Percentiles rank a stretch among this genome's conserved stretches.
These are phyloP conservation scores for Byssothecium circinans DNA, from an alignment of 2,329 filamentous ascomycete species.

Conservation along the genomic window DNA sequence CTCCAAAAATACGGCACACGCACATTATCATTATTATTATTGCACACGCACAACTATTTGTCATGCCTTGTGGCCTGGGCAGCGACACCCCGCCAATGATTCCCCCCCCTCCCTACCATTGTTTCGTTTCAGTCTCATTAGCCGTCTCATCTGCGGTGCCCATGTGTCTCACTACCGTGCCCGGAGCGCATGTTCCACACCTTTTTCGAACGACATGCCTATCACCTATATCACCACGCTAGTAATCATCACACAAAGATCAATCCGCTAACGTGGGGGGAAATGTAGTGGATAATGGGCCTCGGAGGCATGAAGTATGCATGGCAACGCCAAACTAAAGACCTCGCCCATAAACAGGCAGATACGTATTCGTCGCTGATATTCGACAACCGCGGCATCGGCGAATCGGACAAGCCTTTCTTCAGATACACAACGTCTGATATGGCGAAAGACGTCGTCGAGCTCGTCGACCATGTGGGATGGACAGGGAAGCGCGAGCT, in stretches of 20 bases:
- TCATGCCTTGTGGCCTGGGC: slow-evolving; percentile 17
- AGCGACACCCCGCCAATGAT: slow-evolving; percentile 15
- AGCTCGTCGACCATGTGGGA: slow-evolving; percentile 68
- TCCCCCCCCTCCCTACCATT: slow-evolving; percentile 14
- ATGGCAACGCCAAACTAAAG: slow-evolving; percentile 82
- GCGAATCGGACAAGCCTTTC: slow-evolving; percentile 74
- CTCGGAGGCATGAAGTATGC: slow-evolving; percentile 68
- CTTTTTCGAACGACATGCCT: slow-evolving; percentile 17
- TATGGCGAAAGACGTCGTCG: slow-evolving; percentile 78
- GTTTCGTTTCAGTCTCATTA: slow-evolving; percentile 44
- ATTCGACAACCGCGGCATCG: slow-evolving; percentile 84
- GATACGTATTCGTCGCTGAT: slow-evolving; percentile 73
- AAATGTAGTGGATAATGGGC: slow-evolving; percentile 73
- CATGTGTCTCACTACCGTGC: slow-evolving; percentile 29
- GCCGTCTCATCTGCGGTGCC: slow-evolving; percentile 34
- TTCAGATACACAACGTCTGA: slow-evolving; percentile 78
- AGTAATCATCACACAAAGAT: no score
- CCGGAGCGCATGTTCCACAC: slow-evolving; percentile 20
- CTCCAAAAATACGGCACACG: not conserved
- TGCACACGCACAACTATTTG: slow-evolving; percentile 18
- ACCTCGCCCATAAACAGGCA: slow-evolving; percentile 73
- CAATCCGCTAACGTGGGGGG: slow-evolving; percentile 10
- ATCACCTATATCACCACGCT: no score
- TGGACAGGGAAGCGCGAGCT: slow-evolving; percentile 64
- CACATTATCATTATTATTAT: not conserved